A percentile compares a stretch with the other conserved stretches of the same genome.
Evolutionary conservation across 2,329 filamentous ascomycete species (phyloP).

Genomic region (Colletotrichum spaethianum): DNA sequence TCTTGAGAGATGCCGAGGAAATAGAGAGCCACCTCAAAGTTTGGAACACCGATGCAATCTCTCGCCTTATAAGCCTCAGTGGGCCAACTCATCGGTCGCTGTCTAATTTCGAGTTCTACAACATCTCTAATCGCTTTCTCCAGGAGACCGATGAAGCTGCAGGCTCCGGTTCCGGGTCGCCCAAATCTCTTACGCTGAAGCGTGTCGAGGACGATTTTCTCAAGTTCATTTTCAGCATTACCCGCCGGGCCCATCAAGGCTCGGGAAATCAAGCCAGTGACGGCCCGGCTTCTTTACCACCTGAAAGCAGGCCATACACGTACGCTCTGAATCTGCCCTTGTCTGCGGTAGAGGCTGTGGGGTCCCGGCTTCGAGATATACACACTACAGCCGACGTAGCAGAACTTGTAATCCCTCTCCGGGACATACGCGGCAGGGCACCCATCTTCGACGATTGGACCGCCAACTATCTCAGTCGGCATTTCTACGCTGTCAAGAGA

Average conservation of each 20-base stretch:
- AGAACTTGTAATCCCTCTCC: conserved; percentile 65
- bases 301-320: conserved; percentile 74
- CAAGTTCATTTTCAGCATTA: conserved; percentile 72
- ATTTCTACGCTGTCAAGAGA: conserved; percentile 71
- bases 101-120: conserved; percentile 84
- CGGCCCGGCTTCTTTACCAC: conserved; percentile 71
- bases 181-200: conserved; percentile 75
- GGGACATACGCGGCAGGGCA: conserved; percentile 44
- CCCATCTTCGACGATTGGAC: conserved; percentile 54
- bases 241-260: conserved; percentile 66
- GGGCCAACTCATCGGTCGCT: conserved; percentile 73
- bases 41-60: conserved; percentile 67
- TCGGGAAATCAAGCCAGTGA: conserved; percentile 72
- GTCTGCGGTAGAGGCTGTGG: conserved; percentile 66
- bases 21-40: conserved; percentile 74
- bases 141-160: background rate
- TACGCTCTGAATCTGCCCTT: conserved; percentile 76
- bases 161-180: conserved; percentile 52
- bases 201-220: conserved; percentile 78
- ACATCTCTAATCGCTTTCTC: conserved; percentile 70
- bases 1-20: conserved; percentile 75
- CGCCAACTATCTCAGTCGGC: conserved; percentile 64
- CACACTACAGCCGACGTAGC: conserved; percentile 78
- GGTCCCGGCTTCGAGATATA: conserved; percentile 73
- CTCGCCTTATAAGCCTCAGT: conserved; percentile 71